Base-by-base conservation (phyloP, 2,329 filamentous ascomycete species). In the Verticillium isaacii region DNA sequence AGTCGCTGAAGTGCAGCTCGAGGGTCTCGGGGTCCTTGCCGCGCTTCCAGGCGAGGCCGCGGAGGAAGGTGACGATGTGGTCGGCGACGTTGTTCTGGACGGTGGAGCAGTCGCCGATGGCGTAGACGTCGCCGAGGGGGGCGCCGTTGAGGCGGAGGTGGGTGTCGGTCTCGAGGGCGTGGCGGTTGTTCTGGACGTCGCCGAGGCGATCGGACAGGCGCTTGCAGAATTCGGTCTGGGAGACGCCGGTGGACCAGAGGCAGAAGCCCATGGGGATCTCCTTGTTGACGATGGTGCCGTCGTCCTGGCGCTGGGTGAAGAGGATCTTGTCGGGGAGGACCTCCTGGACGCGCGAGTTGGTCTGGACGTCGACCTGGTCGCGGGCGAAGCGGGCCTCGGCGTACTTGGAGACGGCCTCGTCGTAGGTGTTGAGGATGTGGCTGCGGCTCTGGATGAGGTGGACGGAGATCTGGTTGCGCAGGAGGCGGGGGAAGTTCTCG, bases 341-440 rank as follows among this genome's bases (percentile, higher is more conserved):
- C 74, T 97, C 94, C 75, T 93, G 92, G 23, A 99, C 95, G 63
- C 95, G 87, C 1, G 95, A 89, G 74, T 97, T 98, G 60, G 93
- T 97, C 67, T 97, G 84, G 9, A 99, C 89, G 55, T 96, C 89
- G 61, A 99, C 90, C 67, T 93, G 88, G 73, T 99, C 95, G 70
- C 95, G 92, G 19, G 90, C 87, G 71, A 99, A 97, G 52, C 91
- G 89, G 60, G 91, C 86, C 77, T 99, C 95, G 23, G 95, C 94
- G 72, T 96, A 99, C 72, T 88, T 88, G 12, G 93, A 97, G 1
- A 99, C 83, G 0, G 92, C 89, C 77, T 99, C 95, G 67, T 99
- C 95, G 72, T 99, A 99, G 0, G 95, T 99, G 78, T 99, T 99
- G 34, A 99, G 82, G 66, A 99, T 99, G 69, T 99, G 95, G 50